Base-by-base conservation (phyloP, 805 yeast species). In the Pichia manshurica region DNA sequence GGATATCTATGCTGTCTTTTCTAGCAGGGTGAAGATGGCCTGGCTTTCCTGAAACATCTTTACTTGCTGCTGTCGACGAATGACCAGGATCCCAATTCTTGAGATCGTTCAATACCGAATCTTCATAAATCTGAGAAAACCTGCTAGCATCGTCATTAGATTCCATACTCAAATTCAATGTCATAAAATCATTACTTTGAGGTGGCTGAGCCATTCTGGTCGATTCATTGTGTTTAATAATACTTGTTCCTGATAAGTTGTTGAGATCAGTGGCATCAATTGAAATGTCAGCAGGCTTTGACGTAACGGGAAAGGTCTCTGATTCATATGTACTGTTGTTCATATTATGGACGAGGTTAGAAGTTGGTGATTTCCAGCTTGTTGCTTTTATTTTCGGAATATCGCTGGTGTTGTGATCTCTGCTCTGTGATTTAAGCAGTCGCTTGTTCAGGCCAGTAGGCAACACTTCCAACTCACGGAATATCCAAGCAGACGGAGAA, bases 101-200 rank as follows among this genome's bases (percentile, higher is more conserved):
- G 25, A 73, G 54, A 39, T 72, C 76, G 43, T 70, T 72, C 50
- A 61, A 57, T 19, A 68, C 68, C 23, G 77, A 71, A 53, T 71
- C 70, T 15, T 72, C 74, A 4, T 22, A 20, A 13, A 44, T 39
- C 34, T 42, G 40, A 12, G 42, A 44, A 39, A 21, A 37, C 8
- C 36, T 37, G 17, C 29, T 22, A 25, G 29, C 36, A 25, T 23
- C 42, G 7, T 13, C 33, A 39, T 25, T 34, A 9, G 37, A 34
- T 34, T 35, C 39, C 19, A 12, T 16, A 21, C 20, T 35, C 3
- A 35, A 35, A 9, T 35, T 35, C 45, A 34, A 32, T 25, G 20
- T 25, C 28, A 2, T 32, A 32, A 42, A 23, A 6, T 16, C 34
- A 29, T 12, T 37, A 10, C 5, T 46, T 22, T 22, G 21, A 23